Conservation (phyloP, 2,329 filamentous ascomycete genomes). For the Alternaria ethzedia region DNA sequence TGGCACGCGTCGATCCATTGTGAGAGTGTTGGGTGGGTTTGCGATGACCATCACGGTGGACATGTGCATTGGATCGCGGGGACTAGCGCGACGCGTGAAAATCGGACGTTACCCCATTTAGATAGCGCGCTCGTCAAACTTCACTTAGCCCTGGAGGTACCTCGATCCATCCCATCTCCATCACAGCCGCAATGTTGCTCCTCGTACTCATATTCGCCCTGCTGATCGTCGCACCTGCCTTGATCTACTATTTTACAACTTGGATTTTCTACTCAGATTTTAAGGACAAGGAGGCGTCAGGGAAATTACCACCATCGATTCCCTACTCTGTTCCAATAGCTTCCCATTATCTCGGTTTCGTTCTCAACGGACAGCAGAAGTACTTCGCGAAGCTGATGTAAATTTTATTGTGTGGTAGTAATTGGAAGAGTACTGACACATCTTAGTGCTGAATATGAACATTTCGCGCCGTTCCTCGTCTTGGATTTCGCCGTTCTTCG, state of each 20-base stretch:
- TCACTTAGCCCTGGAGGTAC: not conserved
- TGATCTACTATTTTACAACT: constrained; percentile 32
- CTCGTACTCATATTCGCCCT: not conserved
- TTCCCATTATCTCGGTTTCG: constrained; percentile 29
- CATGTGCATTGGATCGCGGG: constrained; percentile 1
- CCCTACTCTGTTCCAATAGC: constrained; percentile 32
- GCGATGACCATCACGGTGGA: not conserved
- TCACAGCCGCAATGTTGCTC: constrained; percentile 7
- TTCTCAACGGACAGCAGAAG: constrained; percentile 23
- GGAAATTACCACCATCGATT: constrained; percentile 28
- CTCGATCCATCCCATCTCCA: not conserved
- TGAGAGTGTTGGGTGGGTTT: not conserved
- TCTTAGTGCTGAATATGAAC: constrained; percentile 31
- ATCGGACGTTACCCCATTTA: not conserved
- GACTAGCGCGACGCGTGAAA: constrained; percentile 6
- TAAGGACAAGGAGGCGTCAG: constrained; percentile 8
- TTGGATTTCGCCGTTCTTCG: constrained; percentile 25
- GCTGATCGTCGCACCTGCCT: constrained; percentile 16
- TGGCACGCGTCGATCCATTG: constrained; percentile 10
- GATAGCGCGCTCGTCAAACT: not conserved
- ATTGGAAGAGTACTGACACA: constrained; percentile 3
- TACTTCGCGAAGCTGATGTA: constrained; percentile 37
- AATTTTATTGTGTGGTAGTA: not conserved
- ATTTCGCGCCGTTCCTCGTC: constrained; percentile 30
- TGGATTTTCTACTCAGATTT: constrained; percentile 22